Evolutionary conservation across 768 basidiomycete species (phyloP).

Genomic region (Xerocomellus amylosporus): DNA sequence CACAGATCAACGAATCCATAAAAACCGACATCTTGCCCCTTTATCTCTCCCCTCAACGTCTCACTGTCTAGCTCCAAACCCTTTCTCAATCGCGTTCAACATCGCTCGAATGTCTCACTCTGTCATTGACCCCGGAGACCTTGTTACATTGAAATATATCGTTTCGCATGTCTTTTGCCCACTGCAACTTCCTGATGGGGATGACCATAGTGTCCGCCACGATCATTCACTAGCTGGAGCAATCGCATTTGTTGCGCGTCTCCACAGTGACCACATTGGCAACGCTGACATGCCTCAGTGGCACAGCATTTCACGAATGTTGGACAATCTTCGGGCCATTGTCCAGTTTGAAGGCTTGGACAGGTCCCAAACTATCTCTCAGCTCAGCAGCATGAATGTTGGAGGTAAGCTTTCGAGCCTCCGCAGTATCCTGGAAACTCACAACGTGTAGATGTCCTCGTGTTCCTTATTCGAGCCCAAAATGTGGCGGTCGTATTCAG

Average conservation of each 20-base stretch:
- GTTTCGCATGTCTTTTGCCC: constrained; percentile 45
- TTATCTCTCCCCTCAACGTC: too few relatives aligned
- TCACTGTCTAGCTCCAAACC: too few relatives aligned
- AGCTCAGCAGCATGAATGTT: constrained; percentile 6
- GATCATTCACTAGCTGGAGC: constrained; percentile 29
- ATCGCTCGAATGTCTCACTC: background rate
- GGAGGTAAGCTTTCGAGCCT: constrained; percentile 15
- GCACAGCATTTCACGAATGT: constrained; percentile 31
- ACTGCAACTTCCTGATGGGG: constrained; percentile 37
- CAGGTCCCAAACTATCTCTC: constrained; percentile 11
- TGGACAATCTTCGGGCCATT: constrained; percentile 20
- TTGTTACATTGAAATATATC: constrained; percentile 26
- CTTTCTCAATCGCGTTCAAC: too few relatives aligned
- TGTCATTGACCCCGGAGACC: background rate
- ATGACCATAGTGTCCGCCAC: constrained; percentile 28
- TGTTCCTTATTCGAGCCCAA: constrained; percentile 43
- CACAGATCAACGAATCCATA: background rate
- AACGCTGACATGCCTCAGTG: constrained; percentile 22
- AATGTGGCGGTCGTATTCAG: constrained; percentile 48
- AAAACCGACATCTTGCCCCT: too few relatives aligned
- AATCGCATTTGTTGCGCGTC: constrained; percentile 16
- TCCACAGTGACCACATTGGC: constrained; percentile 15
- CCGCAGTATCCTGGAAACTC: background rate
- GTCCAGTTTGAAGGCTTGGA: constrained; percentile 2
- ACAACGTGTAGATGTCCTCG: constrained; percentile 33